Conservation (phyloP, 768 basidiomycete species). For the Auricularia heimuer region DNA sequence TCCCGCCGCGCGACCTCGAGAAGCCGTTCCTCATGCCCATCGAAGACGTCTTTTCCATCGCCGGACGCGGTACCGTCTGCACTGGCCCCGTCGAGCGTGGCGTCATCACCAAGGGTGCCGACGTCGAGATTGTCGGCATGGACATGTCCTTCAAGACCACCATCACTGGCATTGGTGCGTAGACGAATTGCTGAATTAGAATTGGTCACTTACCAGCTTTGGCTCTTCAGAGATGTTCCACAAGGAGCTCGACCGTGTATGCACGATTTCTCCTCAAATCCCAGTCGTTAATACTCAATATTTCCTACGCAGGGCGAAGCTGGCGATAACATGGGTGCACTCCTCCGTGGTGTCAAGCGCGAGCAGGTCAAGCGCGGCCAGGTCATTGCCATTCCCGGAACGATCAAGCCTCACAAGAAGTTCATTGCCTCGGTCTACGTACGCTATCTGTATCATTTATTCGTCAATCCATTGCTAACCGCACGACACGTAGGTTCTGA, state of each 20-base stretch:
- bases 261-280: constrained; percentile 10
- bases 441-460: no score
- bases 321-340: constrained; percentile 98
- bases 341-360: constrained; percentile 94
- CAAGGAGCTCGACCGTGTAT: constrained; percentile 91
- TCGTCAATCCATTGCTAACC: no score
- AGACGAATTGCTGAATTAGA: constrained; percentile 3
- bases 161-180: constrained; percentile 83
- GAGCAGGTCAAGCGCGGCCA: constrained; percentile 93
- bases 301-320: constrained; percentile 63
- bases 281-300: background rate
- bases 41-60: constrained; percentile 96
- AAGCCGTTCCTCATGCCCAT: constrained; percentile 95
- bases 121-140: constrained; percentile 87
- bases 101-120: constrained; percentile 78
- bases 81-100: constrained; percentile 96
- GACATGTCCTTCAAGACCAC: constrained; percentile 80
- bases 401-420: constrained; percentile 90
- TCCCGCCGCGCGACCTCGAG: constrained; percentile 91
- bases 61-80: constrained; percentile 95
- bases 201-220: no score
- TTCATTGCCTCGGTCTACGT: constrained; percentile 92
- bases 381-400: constrained; percentile 78
- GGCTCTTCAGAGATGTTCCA: constrained; percentile 86
- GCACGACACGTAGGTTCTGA: constrained; percentile 46